Evolutionary conservation across 768 basidiomycete genomes (phyloP).

Genomic region (Polyporus arcularius): DNA sequence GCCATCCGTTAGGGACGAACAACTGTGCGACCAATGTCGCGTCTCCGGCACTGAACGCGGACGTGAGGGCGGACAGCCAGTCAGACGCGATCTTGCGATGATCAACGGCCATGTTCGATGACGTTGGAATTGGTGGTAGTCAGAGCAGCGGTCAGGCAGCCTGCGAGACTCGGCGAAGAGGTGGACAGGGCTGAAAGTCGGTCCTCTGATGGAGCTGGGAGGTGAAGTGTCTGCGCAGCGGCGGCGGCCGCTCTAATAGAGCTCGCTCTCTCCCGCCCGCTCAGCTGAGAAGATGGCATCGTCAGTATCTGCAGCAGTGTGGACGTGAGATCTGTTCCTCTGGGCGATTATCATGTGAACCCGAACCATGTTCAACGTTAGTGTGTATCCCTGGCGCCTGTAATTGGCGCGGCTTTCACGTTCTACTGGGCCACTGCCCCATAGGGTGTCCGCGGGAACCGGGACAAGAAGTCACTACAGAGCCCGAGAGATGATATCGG

Average conservation of each 20-base stretch:
- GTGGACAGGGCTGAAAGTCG: background rate
- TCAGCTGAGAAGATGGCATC: background rate
- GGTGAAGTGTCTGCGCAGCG: background rate
- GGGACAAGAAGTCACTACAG: too few species aligned
- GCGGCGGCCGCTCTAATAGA: background rate
- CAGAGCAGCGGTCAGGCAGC: too few species aligned
- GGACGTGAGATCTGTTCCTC: background rate
- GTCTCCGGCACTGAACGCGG: constrained; percentile 24
- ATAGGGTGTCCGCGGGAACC: too few species aligned
- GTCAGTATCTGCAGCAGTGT: background rate
- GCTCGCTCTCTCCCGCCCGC: background rate
- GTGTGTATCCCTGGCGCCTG: too few species aligned
- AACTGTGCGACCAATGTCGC: constrained; percentile 22
- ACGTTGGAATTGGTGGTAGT: background rate
- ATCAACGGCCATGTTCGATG: constrained; percentile 8
- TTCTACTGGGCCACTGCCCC: too few species aligned
- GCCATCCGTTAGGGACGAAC: constrained; percentile 40
- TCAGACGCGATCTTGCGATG: constrained; percentile 18
- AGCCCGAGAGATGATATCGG: too few species aligned
- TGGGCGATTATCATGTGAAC: too few species aligned
- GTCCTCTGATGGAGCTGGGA: background rate
- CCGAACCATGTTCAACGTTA: too few species aligned
- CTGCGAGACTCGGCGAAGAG: background rate
- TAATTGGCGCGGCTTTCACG: too few species aligned
- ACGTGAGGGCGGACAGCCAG: constrained; percentile 34